phyloP scores from a whole-genome alignment of 2,329 filamentous ascomycete genomes.

The Aureobasidium sp. region DNA sequence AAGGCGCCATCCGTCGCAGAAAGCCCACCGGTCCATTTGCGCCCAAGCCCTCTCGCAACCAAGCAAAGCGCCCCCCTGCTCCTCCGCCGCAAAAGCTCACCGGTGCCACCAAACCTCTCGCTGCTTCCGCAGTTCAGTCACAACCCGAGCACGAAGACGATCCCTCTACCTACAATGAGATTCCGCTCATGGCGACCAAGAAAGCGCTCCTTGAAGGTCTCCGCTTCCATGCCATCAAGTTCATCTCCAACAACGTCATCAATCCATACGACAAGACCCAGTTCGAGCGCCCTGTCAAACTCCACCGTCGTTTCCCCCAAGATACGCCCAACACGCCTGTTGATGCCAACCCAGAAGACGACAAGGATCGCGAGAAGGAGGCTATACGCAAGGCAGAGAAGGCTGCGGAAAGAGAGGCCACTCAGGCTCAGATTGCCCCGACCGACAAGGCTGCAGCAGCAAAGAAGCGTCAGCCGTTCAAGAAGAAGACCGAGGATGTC shows the following conservation, averaged over 20 bases:
- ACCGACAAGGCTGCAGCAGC: conserved; percentile 48
- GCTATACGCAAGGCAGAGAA: conserved; percentile 61
- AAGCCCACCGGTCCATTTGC: conserved; percentile 21
- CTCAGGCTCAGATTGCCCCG: conserved; percentile 88
- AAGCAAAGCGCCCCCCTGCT: conserved; percentile 8
- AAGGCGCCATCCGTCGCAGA: conserved; percentile 25
- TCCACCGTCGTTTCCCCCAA: conserved; percentile 81
- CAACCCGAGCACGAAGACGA: conserved; percentile 17
- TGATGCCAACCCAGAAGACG: conserved; percentile 44
- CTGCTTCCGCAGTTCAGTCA: not conserved
- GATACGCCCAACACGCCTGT: conserved; percentile 46
- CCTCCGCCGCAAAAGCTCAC: conserved; percentile 14
- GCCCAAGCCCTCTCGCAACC: not conserved
- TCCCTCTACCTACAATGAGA: conserved; percentile 37
- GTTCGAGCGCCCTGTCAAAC: conserved; percentile 77
- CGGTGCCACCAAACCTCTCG: conserved; percentile 1
- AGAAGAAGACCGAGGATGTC: conserved; percentile 80
- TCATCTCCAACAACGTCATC: conserved; percentile 41
- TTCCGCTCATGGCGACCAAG: conserved; percentile 74
- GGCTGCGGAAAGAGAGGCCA: conserved; percentile 75
- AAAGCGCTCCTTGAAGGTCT: conserved; percentile 68
- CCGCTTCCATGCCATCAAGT: conserved; percentile 79
- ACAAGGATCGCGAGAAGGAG: conserved; percentile 52
- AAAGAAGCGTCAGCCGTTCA: conserved; percentile 53
- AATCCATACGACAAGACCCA: conserved; percentile 68